These are phyloP conservation scores for Leucosporidium yakuticum DNA, from an alignment of 768 basidiomycete species.

Conservation along the genomic window DNA sequence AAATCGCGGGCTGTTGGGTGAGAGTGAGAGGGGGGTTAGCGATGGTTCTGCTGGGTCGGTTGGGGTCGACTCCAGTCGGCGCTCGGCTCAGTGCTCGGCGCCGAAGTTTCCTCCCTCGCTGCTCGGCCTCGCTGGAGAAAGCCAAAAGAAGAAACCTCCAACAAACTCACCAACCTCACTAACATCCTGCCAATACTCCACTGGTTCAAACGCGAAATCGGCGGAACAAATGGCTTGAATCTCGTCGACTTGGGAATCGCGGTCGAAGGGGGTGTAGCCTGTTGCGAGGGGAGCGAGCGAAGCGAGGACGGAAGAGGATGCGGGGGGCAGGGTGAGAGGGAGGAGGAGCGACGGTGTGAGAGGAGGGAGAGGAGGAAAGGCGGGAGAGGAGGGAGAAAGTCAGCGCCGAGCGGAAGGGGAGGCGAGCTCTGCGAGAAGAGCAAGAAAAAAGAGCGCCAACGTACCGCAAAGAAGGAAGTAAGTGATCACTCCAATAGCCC, in stretches of 20 bases:
- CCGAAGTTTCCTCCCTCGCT: no score
- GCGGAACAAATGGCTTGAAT: conserved; percentile 92
- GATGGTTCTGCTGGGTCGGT: no score
- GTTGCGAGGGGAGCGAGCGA: not conserved
- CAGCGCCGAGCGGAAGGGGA: not conserved
- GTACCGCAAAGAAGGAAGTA: conserved; percentile 78
- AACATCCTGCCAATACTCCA: conserved; percentile 77
- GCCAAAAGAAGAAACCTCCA: no score
- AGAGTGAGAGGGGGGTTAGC: not conserved
- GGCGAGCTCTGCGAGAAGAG: not conserved
- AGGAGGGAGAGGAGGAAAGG: no score
- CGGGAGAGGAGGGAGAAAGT: no score
- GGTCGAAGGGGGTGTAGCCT: conserved; percentile 92
- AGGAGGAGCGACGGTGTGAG: conserved; percentile 47
- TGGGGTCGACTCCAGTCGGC: no score
- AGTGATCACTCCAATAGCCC: conserved; percentile 98
- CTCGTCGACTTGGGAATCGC: conserved; percentile 69
- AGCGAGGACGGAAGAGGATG: not conserved
- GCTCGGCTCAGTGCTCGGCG: no score
- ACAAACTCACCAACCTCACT: conserved; percentile 23
- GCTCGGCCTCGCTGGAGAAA: no score
- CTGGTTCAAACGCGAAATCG: conserved; percentile 85
- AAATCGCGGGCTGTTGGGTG: conserved; percentile 62
- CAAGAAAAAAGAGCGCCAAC: not conserved
- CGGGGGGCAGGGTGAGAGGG: not conserved